Evolutionary conservation across 2,329 filamentous ascomycete species (phyloP).

Genomic region (Aspergillus pseudoviridinutans): DNA sequence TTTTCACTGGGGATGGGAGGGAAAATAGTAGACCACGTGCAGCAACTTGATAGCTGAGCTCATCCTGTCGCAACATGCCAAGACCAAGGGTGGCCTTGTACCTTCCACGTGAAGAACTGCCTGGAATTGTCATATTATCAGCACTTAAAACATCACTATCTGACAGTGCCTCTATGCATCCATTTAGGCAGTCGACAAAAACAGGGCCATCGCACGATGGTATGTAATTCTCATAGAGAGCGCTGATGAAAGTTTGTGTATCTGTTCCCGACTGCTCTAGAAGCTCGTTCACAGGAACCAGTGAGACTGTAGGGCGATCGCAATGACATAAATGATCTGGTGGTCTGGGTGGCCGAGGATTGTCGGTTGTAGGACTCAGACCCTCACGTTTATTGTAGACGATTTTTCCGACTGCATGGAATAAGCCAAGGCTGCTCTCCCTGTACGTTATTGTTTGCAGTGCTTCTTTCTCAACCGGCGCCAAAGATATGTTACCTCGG

Average conservation of each 20-base stretch:
- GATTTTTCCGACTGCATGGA: slow-evolving; percentile 93
- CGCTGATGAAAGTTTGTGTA: slow-evolving; percentile 81
- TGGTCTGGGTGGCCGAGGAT: slow-evolving; percentile 50
- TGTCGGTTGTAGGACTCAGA: slow-evolving; percentile 28
- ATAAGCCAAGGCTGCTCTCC: slow-evolving; percentile 87
- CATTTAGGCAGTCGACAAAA: slow-evolving; percentile 73
- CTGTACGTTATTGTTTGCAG: slow-evolving; percentile 78
- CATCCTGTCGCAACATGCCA: slow-evolving; percentile 82
- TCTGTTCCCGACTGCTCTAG: slow-evolving; percentile 93
- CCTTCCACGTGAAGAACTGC: slow-evolving; percentile 56
- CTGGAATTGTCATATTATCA: slow-evolving; percentile 45
- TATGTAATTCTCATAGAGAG: slow-evolving; percentile 89
- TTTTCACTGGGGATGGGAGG: slow-evolving; percentile 79
- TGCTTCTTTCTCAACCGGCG: slow-evolving; percentile 72
- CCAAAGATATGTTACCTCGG: slow-evolving; percentile 51
- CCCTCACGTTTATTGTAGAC: slow-evolving; percentile 90
- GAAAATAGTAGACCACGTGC: slow-evolving; percentile 82
- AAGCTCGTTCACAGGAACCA: slow-evolving; percentile 69
- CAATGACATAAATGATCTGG: slow-evolving; percentile 57
- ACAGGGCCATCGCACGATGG: slow-evolving; percentile 68
- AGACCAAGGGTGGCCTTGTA: slow-evolving; percentile 42
- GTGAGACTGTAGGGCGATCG: slow-evolving; percentile 58
- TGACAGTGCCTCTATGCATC: slow-evolving; percentile 82
- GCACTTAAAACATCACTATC: slow-evolving; percentile 81
- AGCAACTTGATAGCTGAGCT: slow-evolving; percentile 88